phyloP scores from a whole-genome alignment of 1,139 yeast species.

The Meyerozyma smithsonii region DNA sequence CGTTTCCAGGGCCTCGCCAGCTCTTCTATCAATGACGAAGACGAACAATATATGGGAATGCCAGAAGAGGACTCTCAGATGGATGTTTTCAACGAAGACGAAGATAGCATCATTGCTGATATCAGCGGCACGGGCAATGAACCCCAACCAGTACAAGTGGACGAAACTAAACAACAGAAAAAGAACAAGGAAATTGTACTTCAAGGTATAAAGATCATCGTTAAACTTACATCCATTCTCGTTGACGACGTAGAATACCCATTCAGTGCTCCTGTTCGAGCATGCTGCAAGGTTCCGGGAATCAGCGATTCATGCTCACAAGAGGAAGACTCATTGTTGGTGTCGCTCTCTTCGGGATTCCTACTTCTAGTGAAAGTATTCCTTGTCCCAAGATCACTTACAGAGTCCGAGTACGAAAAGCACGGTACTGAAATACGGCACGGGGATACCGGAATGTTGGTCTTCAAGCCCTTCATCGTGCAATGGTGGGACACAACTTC shows the following conservation, averaged over 20 bases:
- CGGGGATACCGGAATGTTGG: slow-evolving; percentile 11
- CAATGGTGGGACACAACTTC: slow-evolving; percentile 47
- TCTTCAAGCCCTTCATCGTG: slow-evolving; percentile 41
- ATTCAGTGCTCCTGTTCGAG: slow-evolving; percentile 32
- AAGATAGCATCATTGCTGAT: slow-evolving; percentile 29
- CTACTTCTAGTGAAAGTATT: slow-evolving; percentile 22
- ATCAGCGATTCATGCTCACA: slow-evolving; percentile 2
- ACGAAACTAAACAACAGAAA: slow-evolving; percentile 9
- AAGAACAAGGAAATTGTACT: slow-evolving; percentile 1
- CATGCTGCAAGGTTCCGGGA: slow-evolving; percentile 32
- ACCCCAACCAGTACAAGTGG: no score
- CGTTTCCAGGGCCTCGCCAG: slow-evolving; percentile 31
- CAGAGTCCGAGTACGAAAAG: slow-evolving; percentile 1
- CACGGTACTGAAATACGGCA: slow-evolving; percentile 3
- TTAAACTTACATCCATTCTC: slow-evolving; percentile 31
- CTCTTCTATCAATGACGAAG: slow-evolving; percentile 34
- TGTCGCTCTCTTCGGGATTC: slow-evolving; percentile 40
- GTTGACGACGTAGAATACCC: slow-evolving; percentile 30
- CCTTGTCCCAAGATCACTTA: slow-evolving; percentile 8
- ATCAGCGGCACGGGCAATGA: slow-evolving; percentile 29
- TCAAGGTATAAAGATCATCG: slow-evolving; percentile 20
- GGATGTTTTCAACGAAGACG: slow-evolving; percentile 35
- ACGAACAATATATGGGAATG: slow-evolving; percentile 32
- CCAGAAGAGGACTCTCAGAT: slow-evolving; percentile 39
- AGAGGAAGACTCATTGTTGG: slow-evolving; percentile 40